A percentile compares a stretch with the other conserved stretches of the same genome.
Conservation (phyloP, 257 asterid species). For the Vinca minor region DNA sequence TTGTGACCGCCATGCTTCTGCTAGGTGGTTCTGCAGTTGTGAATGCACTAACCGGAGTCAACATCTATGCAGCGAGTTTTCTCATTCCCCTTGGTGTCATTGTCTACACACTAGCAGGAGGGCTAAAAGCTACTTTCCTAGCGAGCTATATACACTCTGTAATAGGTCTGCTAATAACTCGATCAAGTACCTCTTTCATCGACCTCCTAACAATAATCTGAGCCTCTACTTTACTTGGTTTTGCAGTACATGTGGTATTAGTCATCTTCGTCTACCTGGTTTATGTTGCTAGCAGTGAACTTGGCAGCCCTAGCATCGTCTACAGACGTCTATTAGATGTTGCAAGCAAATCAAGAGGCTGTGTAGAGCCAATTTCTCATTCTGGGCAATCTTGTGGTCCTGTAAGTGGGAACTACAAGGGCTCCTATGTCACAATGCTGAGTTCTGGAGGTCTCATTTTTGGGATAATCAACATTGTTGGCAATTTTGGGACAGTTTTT, state of each 20-base stretch:
- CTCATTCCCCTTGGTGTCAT: conserved; percentile 86
- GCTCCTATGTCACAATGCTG: conserved; percentile 79
- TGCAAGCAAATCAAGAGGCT: conserved; percentile 58
- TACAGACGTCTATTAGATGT: conserved; percentile 63
- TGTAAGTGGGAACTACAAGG: conserved; percentile 62
- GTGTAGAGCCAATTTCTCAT: conserved; percentile 55
- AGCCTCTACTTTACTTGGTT: neutral
- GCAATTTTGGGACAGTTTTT: conserved; percentile 87
- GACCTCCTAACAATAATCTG: neutral
- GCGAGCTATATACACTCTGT: conserved; percentile 93
- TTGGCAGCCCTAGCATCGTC: conserved; percentile 72
- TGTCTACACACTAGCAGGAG: conserved; percentile 83
- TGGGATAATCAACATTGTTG: conserved; percentile 87
- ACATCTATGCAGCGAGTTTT: conserved; percentile 86
- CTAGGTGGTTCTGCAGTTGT: conserved; percentile 95
- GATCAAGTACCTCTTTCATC: neutral
- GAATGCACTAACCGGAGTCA: conserved; percentile 84
- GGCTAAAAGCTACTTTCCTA: conserved; percentile 85
- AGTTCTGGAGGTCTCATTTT: conserved; percentile 87
- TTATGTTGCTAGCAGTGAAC: conserved; percentile 60
- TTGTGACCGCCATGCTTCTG: conserved; percentile 90
- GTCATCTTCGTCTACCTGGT: conserved; percentile 82
- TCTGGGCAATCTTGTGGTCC: conserved; percentile 79
- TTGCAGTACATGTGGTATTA: conserved; percentile 72
- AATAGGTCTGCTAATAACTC: conserved; percentile 37